Evolutionary conservation across 352 stramenopile genomes (phyloP).

Genomic region (Phytophthora idaei): DNA sequence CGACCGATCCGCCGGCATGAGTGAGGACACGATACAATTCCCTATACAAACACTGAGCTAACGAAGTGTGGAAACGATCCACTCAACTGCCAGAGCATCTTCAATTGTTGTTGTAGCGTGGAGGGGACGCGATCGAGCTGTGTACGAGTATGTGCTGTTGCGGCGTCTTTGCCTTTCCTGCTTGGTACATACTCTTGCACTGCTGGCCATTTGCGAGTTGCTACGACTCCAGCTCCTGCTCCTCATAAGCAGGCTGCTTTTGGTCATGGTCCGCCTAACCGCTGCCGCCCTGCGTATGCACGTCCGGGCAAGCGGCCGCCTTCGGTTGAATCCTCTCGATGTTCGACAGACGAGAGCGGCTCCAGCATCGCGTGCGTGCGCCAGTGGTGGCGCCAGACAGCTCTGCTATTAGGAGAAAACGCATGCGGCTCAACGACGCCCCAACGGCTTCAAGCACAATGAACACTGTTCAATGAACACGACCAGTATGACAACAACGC

Average conservation of each 20-base stretch:
- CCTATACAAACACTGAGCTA: slow-evolving; percentile 26
- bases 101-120: slow-evolving; percentile 14
- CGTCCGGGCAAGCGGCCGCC: slow-evolving; percentile 9
- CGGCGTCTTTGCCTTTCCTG: too few species aligned
- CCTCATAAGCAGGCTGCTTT: too few species aligned
- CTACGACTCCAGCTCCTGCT: slow-evolving; percentile 7
- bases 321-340: not conserved
- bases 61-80: slow-evolving; percentile 10
- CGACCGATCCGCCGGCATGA: not conserved
- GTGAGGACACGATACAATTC: slow-evolving; percentile 3
- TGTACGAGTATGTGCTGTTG: too few species aligned
- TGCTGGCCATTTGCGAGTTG: not conserved
- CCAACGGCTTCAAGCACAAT: slow-evolving; percentile 11
- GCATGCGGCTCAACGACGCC: slow-evolving; percentile 2
- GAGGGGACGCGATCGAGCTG: too few species aligned
- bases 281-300: slow-evolving; percentile 21
- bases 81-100: slow-evolving; percentile 17
- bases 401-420: slow-evolving; percentile 6
- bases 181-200: too few species aligned
- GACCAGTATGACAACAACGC: not conserved
- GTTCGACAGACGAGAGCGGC: slow-evolving; percentile 9
- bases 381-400: slow-evolving; percentile 11
- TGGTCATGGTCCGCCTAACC: not conserved
- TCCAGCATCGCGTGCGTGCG: slow-evolving; percentile 8
- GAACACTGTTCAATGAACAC: not conserved